Evolutionary conservation across 306 rosid genomes (phyloP).

Genomic region (Cucumis cinereus): DNA sequence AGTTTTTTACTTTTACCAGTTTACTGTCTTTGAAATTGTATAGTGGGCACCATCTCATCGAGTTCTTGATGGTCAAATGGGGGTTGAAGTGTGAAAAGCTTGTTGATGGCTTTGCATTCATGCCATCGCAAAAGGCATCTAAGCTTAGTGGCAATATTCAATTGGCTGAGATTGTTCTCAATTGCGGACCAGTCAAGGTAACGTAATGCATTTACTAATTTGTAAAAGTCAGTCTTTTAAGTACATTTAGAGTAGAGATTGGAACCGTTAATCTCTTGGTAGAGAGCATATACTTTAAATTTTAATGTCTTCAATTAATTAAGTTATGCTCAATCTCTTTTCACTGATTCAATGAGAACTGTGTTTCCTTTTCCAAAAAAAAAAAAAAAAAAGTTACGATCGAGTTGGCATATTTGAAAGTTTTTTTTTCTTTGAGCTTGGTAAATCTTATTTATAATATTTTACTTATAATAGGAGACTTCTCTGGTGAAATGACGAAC

Average conservation of each 20-base stretch:
- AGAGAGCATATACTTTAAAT: no score
- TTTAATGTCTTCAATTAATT: no score
- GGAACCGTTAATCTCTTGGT: no score
- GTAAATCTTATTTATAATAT: neutral
- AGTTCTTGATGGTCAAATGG: conserved; percentile 71
- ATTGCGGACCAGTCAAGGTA: conserved; percentile 24
- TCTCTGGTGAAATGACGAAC: neutral
- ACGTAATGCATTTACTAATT: conserved; percentile 10
- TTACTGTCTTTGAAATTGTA: conserved; percentile 4
- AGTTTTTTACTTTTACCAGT: neutral
- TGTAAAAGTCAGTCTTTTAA: neutral
- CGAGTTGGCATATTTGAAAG: neutral
- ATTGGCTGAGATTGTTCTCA: conserved; percentile 66
- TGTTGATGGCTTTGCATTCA: conserved; percentile 71
- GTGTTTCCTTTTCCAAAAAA: no score
- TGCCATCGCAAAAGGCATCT: conserved; percentile 61
- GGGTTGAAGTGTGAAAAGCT: conserved; percentile 79
- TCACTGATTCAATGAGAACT: no score
- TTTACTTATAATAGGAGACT: neutral
- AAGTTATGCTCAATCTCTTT: no score
- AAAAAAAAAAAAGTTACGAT: neutral
- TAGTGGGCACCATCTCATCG: conserved; percentile 76
- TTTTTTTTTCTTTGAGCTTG: neutral
- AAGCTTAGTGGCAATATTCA: conserved; percentile 69
- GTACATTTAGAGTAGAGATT: no score